Evolutionary conservation across 2,329 filamentous ascomycete genomes (phyloP).

Genomic region (Aspergillus ochraceoroseus): DNA sequence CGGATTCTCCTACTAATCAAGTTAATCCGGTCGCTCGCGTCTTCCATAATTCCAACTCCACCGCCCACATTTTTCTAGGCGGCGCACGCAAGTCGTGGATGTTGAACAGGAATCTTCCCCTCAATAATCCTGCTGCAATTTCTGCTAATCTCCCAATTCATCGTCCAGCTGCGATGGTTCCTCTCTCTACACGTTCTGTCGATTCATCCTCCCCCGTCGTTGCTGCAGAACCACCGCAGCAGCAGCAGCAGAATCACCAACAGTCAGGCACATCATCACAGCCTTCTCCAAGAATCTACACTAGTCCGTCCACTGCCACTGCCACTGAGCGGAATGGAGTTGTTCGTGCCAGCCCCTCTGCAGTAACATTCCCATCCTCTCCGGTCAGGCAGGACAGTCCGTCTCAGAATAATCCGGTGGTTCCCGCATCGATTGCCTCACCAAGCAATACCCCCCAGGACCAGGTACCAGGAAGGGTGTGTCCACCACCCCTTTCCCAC

Average conservation of each 20-base stretch:
- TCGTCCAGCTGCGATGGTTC: constrained; percentile 10
- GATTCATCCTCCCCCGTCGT: neutral
- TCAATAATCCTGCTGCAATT: too few species aligned
- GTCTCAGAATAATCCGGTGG: too few species aligned
- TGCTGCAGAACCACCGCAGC: constrained; percentile 1
- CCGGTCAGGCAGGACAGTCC: too few species aligned
- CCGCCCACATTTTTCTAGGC: constrained; percentile 40
- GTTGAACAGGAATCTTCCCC: constrained; percentile 14
- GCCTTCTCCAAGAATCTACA: constrained; percentile 19
- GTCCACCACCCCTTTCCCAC: neutral
- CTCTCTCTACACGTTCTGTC: constrained; percentile 7
- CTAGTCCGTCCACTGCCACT: constrained; percentile 26
- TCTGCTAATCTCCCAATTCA: constrained; percentile 2
- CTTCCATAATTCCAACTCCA: constrained; percentile 33
- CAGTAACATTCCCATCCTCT: constrained; percentile 51
- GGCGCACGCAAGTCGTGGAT: constrained; percentile 41
- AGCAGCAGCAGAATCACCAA: constrained; percentile 5
- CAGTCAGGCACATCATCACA: constrained; percentile 4
- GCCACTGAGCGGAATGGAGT: constrained; percentile 17
- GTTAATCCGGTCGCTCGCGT: neutral
- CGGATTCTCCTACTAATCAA: constrained; percentile 8
- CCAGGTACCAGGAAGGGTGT: too few species aligned
- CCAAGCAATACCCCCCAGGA: too few species aligned
- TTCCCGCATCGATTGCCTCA: too few species aligned
- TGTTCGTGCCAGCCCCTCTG: constrained; percentile 35